Evolutionary conservation across 495 filamentous ascomycete genomes (phyloP).

Genomic region (Alectoria sarmentosa): DNA sequence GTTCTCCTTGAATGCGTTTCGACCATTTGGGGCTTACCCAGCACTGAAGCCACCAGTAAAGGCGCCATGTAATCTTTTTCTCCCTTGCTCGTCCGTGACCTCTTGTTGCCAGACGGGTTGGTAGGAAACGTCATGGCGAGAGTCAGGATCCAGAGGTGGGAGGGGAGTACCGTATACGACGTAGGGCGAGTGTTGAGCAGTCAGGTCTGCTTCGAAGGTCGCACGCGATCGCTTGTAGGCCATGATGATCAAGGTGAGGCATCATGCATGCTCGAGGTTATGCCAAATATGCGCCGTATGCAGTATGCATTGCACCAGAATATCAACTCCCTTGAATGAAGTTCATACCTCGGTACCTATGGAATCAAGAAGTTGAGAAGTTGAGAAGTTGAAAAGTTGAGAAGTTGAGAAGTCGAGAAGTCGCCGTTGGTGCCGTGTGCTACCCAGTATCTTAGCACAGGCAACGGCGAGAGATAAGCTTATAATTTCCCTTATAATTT

Average conservation of each 20-base stretch:
- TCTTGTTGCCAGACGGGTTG: slow-evolving; percentile 96
- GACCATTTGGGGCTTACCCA: slow-evolving; percentile 52
- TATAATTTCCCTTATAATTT: too few species aligned
- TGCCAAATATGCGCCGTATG: too few species aligned
- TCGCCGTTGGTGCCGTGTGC: too few species aligned
- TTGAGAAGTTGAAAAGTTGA: too few species aligned
- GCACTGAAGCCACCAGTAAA: slow-evolving; percentile 97
- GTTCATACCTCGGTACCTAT: too few species aligned
- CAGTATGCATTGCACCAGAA: too few species aligned
- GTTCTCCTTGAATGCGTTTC: slow-evolving; percentile 24
- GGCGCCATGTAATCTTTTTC: slow-evolving; percentile 88
- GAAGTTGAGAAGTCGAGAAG: too few species aligned
- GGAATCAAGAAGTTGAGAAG: too few species aligned
- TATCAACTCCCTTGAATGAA: too few species aligned
- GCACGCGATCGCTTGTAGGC: slow-evolving; percentile 73
- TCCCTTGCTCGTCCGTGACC: slow-evolving; percentile 85
- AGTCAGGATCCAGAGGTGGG: slow-evolving; percentile 67
- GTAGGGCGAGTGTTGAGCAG: slow-evolving; percentile 67
- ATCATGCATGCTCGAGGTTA: slow-evolving; percentile 17
- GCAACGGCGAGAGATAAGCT: too few species aligned
- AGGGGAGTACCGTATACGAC: slow-evolving; percentile 81
- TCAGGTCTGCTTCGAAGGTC: slow-evolving; percentile 69
- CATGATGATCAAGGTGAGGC: slow-evolving; percentile 40
- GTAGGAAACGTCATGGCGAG: slow-evolving; percentile 88
- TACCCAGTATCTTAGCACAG: too few species aligned